Percentiles rank a stretch among this genome's conserved stretches.
These are phyloP conservation scores for Pseudogymnoascus sp. DNA, from an alignment of 2,329 filamentous ascomycete genomes.

Conservation along the genomic window DNA sequence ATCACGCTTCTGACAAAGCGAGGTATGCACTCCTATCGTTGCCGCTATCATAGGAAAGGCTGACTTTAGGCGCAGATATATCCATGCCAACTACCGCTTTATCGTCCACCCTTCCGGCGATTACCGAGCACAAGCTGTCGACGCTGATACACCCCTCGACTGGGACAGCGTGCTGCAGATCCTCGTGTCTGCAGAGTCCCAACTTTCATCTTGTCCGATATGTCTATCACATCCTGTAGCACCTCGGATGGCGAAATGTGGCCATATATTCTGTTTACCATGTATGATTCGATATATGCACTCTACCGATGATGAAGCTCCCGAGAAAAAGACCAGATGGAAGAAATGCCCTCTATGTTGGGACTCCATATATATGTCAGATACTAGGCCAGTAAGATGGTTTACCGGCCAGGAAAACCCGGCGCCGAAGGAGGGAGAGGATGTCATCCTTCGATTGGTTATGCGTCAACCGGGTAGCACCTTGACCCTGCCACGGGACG, in stretches of 20 bases:
- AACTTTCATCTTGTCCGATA: slow-evolving; percentile 84
- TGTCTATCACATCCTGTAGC: slow-evolving; percentile 89
- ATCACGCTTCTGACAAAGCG: slow-evolving; percentile 85
- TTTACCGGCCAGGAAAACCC: slow-evolving; percentile 82
- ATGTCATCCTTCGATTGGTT: slow-evolving; percentile 82
- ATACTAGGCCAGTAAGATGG: slow-evolving; percentile 82
- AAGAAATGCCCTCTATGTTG: slow-evolving; percentile 97
- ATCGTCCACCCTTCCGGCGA: slow-evolving; percentile 75
- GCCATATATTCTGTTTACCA: slow-evolving; percentile 91
- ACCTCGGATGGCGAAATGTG: slow-evolving; percentile 92
- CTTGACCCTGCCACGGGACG: slow-evolving; percentile 76
- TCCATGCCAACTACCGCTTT: slow-evolving; percentile 97
- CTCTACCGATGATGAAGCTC: slow-evolving; percentile 53
- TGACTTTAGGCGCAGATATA: slow-evolving; percentile 46
- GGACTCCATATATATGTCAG: slow-evolving; percentile 85
- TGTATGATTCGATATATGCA: slow-evolving; percentile 96
- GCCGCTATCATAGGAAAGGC: not conserved
- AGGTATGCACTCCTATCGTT: slow-evolving; percentile 43
- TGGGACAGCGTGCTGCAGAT: slow-evolving; percentile 90
- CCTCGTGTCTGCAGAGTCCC: slow-evolving; percentile 80
- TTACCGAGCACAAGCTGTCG: slow-evolving; percentile 71
- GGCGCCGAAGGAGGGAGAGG: slow-evolving; percentile 71
- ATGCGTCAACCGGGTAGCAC: slow-evolving; percentile 73
- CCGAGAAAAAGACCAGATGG: slow-evolving; percentile 66
- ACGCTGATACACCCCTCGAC: slow-evolving; percentile 82